Evolutionary conservation across 2,329 filamentous ascomycete genomes (phyloP).

Genomic region (Penicillium sp.): DNA sequence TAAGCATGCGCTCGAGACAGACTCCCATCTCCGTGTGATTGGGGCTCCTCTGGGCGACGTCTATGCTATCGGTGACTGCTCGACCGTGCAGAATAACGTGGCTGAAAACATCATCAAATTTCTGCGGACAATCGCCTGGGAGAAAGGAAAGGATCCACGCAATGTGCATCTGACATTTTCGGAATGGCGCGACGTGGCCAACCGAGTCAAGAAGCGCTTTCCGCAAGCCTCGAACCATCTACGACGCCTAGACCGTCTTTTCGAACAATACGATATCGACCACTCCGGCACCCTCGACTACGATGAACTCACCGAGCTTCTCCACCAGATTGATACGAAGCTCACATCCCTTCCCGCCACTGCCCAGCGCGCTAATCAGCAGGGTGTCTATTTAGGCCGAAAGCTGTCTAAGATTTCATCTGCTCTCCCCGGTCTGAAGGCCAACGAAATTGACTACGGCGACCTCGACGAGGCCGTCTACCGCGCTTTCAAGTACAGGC

Average conservation of each 20-base stretch:
- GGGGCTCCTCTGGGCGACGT: conserved; percentile 89
- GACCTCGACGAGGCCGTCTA: conserved; percentile 89
- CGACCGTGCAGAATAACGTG: conserved; percentile 95
- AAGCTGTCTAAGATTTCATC: conserved; percentile 91
- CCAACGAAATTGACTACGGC: conserved; percentile 79
- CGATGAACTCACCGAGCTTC: conserved; percentile 78
- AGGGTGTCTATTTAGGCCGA: conserved; percentile 78
- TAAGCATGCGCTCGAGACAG: conserved; percentile 85
- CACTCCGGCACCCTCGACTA: conserved; percentile 91
- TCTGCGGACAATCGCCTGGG: conserved; percentile 81
- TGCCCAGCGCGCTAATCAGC: conserved; percentile 92
- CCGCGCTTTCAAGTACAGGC: conserved; percentile 88
- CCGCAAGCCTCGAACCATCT: conserved; percentile 85
- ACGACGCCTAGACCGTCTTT: conserved; percentile 82
- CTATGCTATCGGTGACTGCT: conserved; percentile 92
- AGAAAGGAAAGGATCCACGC: conserved; percentile 83
- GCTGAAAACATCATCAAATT: conserved; percentile 87
- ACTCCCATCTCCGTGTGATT: conserved; percentile 81
- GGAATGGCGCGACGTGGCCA: conserved; percentile 82
- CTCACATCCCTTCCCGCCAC: conserved; percentile 91
- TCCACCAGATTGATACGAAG: conserved; percentile 89
- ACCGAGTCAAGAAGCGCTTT: conserved; percentile 78
- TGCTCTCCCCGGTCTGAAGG: conserved; percentile 64
- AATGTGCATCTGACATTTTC: conserved; percentile 77
- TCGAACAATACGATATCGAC: conserved; percentile 87